Percentiles rank a stretch among this genome's conserved stretches.
These are phyloP conservation scores for Petunia axillaris DNA, from an alignment of 257 asterid genomes.

Conservation along the genomic window DNA sequence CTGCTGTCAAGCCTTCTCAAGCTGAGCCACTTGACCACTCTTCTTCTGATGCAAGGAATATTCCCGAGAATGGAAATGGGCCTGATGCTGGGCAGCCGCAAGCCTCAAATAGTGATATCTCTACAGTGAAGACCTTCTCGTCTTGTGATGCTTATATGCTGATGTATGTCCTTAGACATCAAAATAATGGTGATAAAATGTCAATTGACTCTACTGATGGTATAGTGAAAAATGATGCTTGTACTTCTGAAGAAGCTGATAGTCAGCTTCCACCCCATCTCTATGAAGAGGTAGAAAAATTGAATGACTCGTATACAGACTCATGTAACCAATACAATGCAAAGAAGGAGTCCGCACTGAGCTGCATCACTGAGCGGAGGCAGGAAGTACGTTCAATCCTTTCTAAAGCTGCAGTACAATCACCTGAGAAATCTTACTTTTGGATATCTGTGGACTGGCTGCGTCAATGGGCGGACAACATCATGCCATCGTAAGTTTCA, in stretches of 20 bases:
- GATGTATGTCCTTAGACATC: constrained; percentile 69
- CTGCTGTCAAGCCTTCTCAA: constrained; percentile 55
- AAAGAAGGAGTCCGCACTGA: constrained; percentile 63
- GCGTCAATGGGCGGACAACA: constrained; percentile 94
- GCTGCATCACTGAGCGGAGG: constrained; percentile 63
- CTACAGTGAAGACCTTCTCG: constrained; percentile 61
- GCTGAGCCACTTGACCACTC: constrained; percentile 47
- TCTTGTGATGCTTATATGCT: constrained; percentile 98
- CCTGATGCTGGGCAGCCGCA: constrained; percentile 40
- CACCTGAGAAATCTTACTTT: constrained; percentile 64
- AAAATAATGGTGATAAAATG: constrained; percentile 39
- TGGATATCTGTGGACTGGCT: constrained; percentile 97
- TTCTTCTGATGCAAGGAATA: constrained; percentile 42
- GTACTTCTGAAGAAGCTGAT: constrained; percentile 38
- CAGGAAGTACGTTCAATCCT: constrained; percentile 88
- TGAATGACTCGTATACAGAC: constrained; percentile 55
- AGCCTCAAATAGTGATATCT: constrained; percentile 46
- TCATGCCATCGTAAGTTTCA: constrained; percentile 64
- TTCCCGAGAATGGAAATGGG: constrained; percentile 48
- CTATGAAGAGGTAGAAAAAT: constrained; percentile 57
- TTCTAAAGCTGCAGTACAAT: constrained; percentile 77
- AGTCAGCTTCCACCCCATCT: constrained; percentile 72
- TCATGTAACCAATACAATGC: constrained; percentile 71
- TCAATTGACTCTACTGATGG: constrained; percentile 35
- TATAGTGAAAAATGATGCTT: constrained; percentile 45